Evolutionary conservation across 1,139 yeast species (phyloP).

Genomic region (Yamadazyma triangularis): DNA sequence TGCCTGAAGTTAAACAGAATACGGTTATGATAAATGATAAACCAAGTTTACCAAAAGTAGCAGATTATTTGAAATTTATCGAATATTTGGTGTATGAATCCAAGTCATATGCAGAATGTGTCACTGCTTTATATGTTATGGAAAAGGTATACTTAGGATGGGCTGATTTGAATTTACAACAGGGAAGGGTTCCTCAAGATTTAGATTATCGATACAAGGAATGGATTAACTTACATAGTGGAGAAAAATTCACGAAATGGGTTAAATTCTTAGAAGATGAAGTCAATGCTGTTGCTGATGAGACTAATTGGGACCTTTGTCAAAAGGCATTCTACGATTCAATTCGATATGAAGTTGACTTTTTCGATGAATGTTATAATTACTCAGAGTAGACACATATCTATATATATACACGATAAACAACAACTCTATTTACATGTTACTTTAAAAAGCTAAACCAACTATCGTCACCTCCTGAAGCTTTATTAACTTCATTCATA

Average conservation of each 20-base stretch:
- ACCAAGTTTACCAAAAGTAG: constrained; percentile 26
- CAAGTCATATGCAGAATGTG: constrained; percentile 36
- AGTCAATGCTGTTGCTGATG: constrained; percentile 31
- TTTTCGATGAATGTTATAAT: constrained; percentile 45
- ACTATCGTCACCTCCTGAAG: constrained; percentile 47
- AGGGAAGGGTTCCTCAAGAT: constrained; percentile 17
- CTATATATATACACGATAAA: not conserved
- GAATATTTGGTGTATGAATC: constrained; percentile 22
- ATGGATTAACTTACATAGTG: constrained; percentile 51
- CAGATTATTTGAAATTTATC: constrained; percentile 33
- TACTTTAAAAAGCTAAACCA: constrained; percentile 46
- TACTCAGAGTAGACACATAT: constrained; percentile 1
- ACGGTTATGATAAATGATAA: constrained; percentile 15
- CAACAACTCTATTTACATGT: constrained; percentile 4
- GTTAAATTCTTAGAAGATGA: constrained; percentile 39
- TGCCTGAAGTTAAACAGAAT: constrained; percentile 14
- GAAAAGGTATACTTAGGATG: constrained; percentile 50
- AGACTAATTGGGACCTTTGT: constrained; percentile 15
- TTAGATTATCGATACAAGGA: constrained; percentile 44
- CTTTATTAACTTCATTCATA: constrained; percentile 63
- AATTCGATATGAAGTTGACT: constrained; percentile 36
- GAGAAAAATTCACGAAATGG: constrained; percentile 44
- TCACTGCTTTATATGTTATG: constrained; percentile 44
- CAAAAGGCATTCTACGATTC: constrained; percentile 30
- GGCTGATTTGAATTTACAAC: constrained; percentile 33